These are phyloP conservation scores for Pseudogymnoascus sp. DNA, from an alignment of 2,329 filamentous ascomycete genomes.

Conservation along the genomic window DNA sequence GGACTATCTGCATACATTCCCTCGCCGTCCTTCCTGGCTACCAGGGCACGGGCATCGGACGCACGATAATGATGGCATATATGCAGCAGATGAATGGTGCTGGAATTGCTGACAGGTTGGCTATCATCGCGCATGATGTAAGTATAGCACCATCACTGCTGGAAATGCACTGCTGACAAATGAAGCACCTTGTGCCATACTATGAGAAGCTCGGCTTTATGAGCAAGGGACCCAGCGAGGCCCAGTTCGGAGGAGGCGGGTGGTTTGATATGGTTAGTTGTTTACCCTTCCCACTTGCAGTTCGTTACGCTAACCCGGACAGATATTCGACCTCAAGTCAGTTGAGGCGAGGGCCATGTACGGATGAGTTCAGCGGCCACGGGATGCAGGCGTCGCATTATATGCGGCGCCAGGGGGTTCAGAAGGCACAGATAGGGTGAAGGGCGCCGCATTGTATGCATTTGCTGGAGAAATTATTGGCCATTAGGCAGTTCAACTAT, in stretches of 20 bases:
- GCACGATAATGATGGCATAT: conserved; percentile 66
- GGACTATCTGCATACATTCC: conserved; percentile 74
- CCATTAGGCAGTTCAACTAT: conserved; percentile 15
- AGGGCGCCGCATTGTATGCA: conserved; percentile 2
- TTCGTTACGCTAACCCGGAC: background rate
- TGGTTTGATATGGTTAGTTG: conserved; percentile 72
- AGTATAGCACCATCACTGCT: conserved; percentile 22
- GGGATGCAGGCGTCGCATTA: background rate
- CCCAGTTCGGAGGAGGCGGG: conserved; percentile 66
- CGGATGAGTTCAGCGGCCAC: conserved; percentile 11
- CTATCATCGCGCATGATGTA: conserved; percentile 68
- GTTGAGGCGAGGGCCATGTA: conserved; percentile 25
- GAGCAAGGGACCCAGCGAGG: conserved; percentile 59
- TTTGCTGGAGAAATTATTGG: conserved; percentile 3
- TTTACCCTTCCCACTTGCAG: background rate
- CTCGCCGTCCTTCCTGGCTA: conserved; percentile 70
- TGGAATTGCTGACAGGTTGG: conserved; percentile 62
- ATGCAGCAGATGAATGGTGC: conserved; percentile 67
- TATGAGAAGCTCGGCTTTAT: conserved; percentile 71
- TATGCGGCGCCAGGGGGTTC: background rate
- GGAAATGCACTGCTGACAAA: conserved; percentile 10
- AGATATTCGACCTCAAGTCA: conserved; percentile 26
- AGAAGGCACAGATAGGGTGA: background rate
- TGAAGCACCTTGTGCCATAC: conserved; percentile 60
- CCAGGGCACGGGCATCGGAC: conserved; percentile 66